Evolutionary conservation across 1,284 basidiomycete genomes (phyloP).

Genomic region (Phylloboletellus chloephorus): DNA sequence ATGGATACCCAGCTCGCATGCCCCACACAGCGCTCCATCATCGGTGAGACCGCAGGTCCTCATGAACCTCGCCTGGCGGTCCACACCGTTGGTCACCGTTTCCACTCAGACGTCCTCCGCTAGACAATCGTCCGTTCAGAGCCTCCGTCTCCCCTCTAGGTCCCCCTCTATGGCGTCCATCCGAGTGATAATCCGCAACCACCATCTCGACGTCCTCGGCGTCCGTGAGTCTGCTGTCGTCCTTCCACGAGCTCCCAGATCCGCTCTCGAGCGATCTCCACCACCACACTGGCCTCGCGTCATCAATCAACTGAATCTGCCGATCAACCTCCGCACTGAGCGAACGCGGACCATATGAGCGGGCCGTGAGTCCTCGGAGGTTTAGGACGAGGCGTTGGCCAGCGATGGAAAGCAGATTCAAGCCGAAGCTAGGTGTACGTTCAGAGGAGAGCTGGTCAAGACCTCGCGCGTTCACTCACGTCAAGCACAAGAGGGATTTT

Average conservation of each 20-base stretch:
- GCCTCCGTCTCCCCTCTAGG: too few species aligned
- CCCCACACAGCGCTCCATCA: too few species aligned
- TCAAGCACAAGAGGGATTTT: background rate
- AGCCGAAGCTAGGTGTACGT: constrained; percentile 4
- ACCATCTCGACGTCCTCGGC: background rate
- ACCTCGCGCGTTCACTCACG: constrained; percentile 1
- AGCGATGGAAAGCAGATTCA: constrained; percentile 8
- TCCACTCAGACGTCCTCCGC: too few species aligned
- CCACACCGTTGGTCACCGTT: too few species aligned
- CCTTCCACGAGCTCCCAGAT: background rate
- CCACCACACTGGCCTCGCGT: constrained; percentile 1
- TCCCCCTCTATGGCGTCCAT: too few species aligned
- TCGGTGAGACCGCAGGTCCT: too few species aligned
- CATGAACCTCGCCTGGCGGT: too few species aligned
- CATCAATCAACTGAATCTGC: constrained; percentile 7
- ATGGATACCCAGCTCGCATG: too few species aligned
- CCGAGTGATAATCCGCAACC: background rate
- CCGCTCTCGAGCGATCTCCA: background rate
- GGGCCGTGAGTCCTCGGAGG: constrained; percentile 6
- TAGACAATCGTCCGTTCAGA: too few species aligned
- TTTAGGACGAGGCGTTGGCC: constrained; percentile 16
- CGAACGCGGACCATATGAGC: constrained; percentile 5
- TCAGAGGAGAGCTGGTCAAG: background rate
- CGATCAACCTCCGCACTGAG: constrained; percentile 10
- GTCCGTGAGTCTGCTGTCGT: background rate